phyloP scores from a whole-genome alignment of 2,329 filamentous ascomycete species.

The Sphaerulina musiva region DNA sequence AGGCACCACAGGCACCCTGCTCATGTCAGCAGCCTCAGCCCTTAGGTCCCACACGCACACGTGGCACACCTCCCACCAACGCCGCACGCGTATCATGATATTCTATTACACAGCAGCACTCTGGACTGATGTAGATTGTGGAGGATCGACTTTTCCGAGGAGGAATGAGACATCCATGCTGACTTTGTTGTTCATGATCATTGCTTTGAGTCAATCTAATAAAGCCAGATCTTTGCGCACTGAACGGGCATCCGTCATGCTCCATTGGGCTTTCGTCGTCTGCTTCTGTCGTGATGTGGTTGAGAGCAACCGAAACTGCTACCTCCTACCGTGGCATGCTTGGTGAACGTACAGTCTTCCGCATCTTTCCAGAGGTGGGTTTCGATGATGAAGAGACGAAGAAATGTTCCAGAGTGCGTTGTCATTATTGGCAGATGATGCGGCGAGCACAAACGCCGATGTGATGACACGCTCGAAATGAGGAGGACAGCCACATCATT shows the following conservation, averaged over 20 bases:
- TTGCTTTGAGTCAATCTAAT: not conserved
- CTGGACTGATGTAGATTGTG: not conserved
- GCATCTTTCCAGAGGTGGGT: not conserved
- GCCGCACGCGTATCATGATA: not conserved
- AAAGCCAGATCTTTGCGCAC: not conserved
- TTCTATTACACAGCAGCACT: not conserved
- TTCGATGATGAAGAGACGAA: too few species aligned
- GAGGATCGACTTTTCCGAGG: not conserved
- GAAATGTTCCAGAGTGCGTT: too few species aligned
- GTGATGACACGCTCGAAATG: too few species aligned
- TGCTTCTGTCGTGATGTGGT: not conserved
- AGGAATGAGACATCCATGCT: not conserved
- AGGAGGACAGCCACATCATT: too few species aligned
- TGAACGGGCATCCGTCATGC: not conserved
- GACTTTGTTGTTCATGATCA: not conserved
- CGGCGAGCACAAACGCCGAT: too few species aligned
- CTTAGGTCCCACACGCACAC: not conserved
- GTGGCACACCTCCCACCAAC: not conserved
- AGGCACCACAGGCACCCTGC: too few species aligned
- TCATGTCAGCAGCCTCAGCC: not conserved
- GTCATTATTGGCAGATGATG: too few species aligned
- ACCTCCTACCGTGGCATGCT: not conserved
- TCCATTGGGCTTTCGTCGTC: not conserved
- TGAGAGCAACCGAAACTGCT: not conserved
- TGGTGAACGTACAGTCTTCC: not conserved